Base-by-base conservation (phyloP, 2,329 filamentous ascomycete genomes). In the Periglandula ipomoeae region DNA sequence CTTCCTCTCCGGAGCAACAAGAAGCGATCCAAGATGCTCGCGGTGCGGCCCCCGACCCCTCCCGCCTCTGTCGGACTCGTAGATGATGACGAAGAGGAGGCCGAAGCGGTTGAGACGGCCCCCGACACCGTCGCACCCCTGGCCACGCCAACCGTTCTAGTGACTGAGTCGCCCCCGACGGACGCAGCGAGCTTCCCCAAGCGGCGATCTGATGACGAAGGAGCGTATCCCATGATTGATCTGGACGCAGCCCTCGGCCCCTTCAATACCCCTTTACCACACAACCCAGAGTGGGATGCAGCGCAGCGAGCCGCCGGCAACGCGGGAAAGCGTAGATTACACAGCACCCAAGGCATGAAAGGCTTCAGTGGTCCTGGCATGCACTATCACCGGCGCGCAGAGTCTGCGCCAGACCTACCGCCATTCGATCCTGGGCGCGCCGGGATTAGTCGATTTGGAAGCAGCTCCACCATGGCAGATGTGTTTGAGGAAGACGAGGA, bases 241-340 rank as follows among this genome's bases (percentile, higher is more conserved):
- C 72, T 98, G 38, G 93, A 98, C 68, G 91, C 90, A 17, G 93
- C 91, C 23, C 75, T 97, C 1, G 90, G 89, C 2, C 89, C 91
- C 0, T 95, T 95, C 66, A 93, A 94, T 59, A 95, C 89, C 0
- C 86, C 87, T 23, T 70, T 82, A 2, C 72, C 71, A 27, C 73
- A 73, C 10, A 82, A 82, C 50, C 70, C 78, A 2, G 81, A 83
- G 51, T 85, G 83, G 75, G 81, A 85, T 52, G 79, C 81, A 2
- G 82, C 81, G 7, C 81, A 85, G 55, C 72, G 72, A 50, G 74
- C 74, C 1, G 75, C 76, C 6, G 73, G 72, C 6, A 68, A 71
- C n/a, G 68, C 72, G 1, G 59, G 62, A 34, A 81, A 84, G 58
- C 78, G 84, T 54, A 78, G 84, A 50, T 76, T 93, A 61, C 87